Base-by-base conservation (phyloP, 306 rosid species). In the Dicorynia guianensis region DNA sequence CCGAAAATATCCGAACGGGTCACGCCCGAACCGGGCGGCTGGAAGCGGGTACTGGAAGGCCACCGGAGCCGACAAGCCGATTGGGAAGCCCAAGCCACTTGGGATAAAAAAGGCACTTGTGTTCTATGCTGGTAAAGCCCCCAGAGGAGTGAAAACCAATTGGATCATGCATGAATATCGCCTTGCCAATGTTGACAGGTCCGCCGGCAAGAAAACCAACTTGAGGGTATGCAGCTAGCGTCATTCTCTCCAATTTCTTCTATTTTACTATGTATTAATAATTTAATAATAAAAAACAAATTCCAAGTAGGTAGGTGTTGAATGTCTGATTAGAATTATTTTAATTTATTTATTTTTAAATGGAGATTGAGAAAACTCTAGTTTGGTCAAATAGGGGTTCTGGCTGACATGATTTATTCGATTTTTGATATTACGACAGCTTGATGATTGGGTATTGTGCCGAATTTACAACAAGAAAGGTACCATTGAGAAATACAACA, bases 111-210 rank as follows among this genome's bases (percentile, higher is more conserved):
- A 95, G 77, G 97, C 98, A 0, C 89, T 95, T 0, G 98, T 95
- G 0, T 95, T 95, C 77, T 95, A 95, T 50, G 90, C 95, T 0
- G 98, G 98, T 0, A 95, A 95, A 80, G 97, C 98, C 4, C 97
- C 98, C 0, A 83, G 47, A 50, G 98, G 98, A 0, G 50, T 90
- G n/a, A 95, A 95, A 48, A 95, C 98, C 50, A 95, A 95, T 56
- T 95, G 98, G 98, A 95, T 95, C 61, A 95, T 95, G 99, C 99
- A 95, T 6, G 99, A 95, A 71, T 95, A 95, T 73, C 97, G 99
- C 33, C 93, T 95, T 39, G 97, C 99, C 9, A 95, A 95, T 42
- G 99, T 95, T 7, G 99, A 95, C 6, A 58, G 99, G 50, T 90
- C 99, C 0, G 97, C 99, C 7, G 30, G 76, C 67, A 92, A 87